Evolutionary conservation across 768 basidiomycete genomes (phyloP).

Genomic region (Glaciozyma martinii): DNA sequence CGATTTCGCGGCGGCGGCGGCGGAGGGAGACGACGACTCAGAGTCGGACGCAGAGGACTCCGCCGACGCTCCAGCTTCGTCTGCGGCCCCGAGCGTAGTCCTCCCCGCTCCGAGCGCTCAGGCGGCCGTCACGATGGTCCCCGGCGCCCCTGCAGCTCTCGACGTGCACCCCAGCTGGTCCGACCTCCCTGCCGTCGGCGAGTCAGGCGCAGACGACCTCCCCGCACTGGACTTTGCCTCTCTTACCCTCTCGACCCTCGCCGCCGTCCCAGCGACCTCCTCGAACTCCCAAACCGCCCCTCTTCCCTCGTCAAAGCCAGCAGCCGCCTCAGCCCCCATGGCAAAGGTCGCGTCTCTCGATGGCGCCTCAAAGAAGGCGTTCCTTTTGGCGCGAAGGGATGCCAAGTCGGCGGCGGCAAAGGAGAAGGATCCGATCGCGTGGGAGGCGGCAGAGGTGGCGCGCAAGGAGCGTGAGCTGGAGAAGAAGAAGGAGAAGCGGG

Average conservation of each 20-base stretch:
- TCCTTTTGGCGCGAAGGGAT: neutral
- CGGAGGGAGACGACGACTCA: neutral
- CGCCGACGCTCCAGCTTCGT: neutral
- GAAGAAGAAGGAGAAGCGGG: slow-evolving; percentile 5
- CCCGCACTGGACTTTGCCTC: slow-evolving; percentile 13
- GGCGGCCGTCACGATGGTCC: neutral
- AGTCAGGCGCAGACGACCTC: slow-evolving; percentile 12
- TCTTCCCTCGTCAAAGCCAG: neutral
- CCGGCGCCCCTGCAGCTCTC: neutral
- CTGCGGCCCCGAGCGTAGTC: neutral
- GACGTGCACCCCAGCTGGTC: slow-evolving; percentile 11
- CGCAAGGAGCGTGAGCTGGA: slow-evolving; percentile 1
- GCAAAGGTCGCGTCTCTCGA: neutral
- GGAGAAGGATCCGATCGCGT: slow-evolving; percentile 21
- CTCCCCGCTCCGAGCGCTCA: neutral
- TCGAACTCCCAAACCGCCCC: neutral
- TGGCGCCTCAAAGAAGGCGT: slow-evolving; percentile 13
- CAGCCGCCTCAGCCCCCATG: neutral
- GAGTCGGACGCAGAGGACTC: neutral
- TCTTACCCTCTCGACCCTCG: slow-evolving; percentile 10
- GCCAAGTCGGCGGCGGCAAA: slow-evolving; percentile 20
- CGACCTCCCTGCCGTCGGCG: slow-evolving; percentile 4
- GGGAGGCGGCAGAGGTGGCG: slow-evolving; percentile 16
- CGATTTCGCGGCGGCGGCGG: neutral
- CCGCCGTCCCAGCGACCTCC: slow-evolving; percentile 2